Conservation (phyloP, 768 basidiomycete genomes). For the Scleroderma bovista region DNA sequence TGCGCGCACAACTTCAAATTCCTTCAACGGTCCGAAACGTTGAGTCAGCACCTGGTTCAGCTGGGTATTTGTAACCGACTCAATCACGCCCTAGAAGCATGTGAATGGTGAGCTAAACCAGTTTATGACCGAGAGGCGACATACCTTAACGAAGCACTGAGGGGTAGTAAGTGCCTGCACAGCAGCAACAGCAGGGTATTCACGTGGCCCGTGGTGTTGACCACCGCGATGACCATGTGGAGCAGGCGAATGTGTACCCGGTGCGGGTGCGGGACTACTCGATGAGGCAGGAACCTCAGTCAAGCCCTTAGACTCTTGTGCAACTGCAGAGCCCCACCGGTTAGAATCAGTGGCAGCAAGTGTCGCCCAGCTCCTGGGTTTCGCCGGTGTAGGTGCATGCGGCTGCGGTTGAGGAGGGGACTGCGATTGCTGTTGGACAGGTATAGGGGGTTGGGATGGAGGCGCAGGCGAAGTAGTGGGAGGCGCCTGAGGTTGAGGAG, state of each 20-base stretch:
- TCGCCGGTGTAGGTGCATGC: constrained; percentile 35
- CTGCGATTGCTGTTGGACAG: constrained; percentile 17
- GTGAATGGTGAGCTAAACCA: constrained; percentile 1
- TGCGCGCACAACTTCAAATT: constrained; percentile 78
- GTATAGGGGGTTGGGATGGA: constrained; percentile 20
- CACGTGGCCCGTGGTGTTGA: constrained; percentile 34
- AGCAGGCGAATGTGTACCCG: constrained; percentile 33
- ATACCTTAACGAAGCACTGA: constrained; percentile 90
- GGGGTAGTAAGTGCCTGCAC: constrained; percentile 61
- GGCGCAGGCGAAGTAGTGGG: constrained; percentile 27
- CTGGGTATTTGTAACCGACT: constrained; percentile 48
- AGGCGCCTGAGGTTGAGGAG: constrained; percentile 13
- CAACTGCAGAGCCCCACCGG: constrained; percentile 83
- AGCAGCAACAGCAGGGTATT: constrained; percentile 44
- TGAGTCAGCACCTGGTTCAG: constrained; percentile 46
- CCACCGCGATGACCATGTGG: constrained; percentile 26
- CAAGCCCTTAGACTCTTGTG: constrained; percentile 71
- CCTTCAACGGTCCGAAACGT: constrained; percentile 80
- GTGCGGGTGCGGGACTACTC: constrained; percentile 38
- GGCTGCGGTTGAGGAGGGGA: constrained; percentile 16
- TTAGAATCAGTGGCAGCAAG: constrained; percentile 78
- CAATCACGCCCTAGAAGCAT: constrained; percentile 58
- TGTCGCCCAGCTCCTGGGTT: constrained; percentile 84
- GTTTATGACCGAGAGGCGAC: neutral
- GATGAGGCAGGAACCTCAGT: constrained; percentile 51